Evolutionary conservation across 495 filamentous ascomycete genomes (phyloP), one percentile per base, ranked within the genome.

Genomic region (Penicillium diatomitis): DNA sequence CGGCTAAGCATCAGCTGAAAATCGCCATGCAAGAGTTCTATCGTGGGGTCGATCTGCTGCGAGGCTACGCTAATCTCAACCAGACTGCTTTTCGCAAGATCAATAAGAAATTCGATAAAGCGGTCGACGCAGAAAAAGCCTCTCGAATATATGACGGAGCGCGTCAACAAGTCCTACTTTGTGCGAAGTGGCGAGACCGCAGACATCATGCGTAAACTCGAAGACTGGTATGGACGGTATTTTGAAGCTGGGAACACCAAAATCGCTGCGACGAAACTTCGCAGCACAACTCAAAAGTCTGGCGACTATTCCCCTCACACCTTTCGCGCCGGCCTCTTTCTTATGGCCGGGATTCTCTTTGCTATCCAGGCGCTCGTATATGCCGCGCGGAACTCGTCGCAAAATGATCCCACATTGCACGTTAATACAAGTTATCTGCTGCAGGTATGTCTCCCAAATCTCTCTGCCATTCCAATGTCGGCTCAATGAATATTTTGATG

Each of bases 21-120:
- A 64, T 85, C 41, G 92, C 92, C 0, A 59, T 96, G 49, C 86
- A 90, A 58, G 92, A 97, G 65, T 96, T 86, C 59, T 96, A 98
- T 62, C 82, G 91, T 32, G 84, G 88, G 5, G 74, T 97, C 3
- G 92, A 98, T 62, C 75, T 97, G 11, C 67, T 98, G 20, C 95
- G 96, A 67, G 86, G 86, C 0, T 98, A 92, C 58, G 85, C 88
- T 5, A 74, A 90, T 12, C 70, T 96, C 9, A 98, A 98, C 59
- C 77, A 86, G 42, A 92, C 87, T 2, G 94, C 89, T 2, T 96
- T 97, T 51, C 85, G 90, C 6, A 98, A 98, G 64, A 90, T 98
- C 60, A 97, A 92, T 66, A 98, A 98, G 69, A 98, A 98, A 69
- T 96, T 90, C 57, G 90, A 98, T 70, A 97, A 97, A 65, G 78